A percentile compares a stretch with the other conserved stretches of the same genome.
phyloP scores from a whole-genome alignment of 192 early-diverging fungal species.

The Umbelopsis sp. region DNA sequence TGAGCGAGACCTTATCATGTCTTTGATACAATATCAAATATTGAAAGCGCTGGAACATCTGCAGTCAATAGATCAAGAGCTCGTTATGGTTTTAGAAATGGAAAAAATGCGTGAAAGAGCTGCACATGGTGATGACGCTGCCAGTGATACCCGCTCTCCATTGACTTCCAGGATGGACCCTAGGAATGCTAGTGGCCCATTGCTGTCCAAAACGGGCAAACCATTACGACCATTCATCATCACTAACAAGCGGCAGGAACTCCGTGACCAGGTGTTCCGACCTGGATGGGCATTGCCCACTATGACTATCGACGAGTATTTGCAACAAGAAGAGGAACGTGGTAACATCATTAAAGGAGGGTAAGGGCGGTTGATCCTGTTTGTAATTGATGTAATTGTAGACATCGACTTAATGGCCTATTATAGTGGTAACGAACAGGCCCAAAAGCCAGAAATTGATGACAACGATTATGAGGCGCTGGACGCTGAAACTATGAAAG shows the following conservation, averaged over 20 bases:
- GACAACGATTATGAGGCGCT: slow-evolving; percentile 79
- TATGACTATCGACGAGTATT: slow-evolving; percentile 95
- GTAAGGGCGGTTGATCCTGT: slow-evolving; percentile 39
- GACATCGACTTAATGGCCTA: background rate
- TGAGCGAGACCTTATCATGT: slow-evolving; percentile 72
- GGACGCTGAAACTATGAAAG: slow-evolving; percentile 86
- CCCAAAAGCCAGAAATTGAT: slow-evolving; percentile 73
- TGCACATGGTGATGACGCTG: slow-evolving; percentile 14
- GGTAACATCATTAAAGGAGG: slow-evolving; percentile 91
- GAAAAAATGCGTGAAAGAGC: slow-evolving; percentile 51
- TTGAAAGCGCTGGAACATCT: slow-evolving; percentile 74
- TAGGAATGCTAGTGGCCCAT: slow-evolving; percentile 52
- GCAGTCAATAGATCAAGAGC: slow-evolving; percentile 73
- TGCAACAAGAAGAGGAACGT: slow-evolving; percentile 81
- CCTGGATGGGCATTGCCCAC: slow-evolving; percentile 89
- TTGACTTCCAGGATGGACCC: slow-evolving; percentile 1
- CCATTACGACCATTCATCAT: slow-evolving; percentile 89
- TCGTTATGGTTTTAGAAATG: slow-evolving; percentile 79
- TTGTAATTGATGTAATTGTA: background rate
- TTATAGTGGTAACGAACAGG: slow-evolving; percentile 58
- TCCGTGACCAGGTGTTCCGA: slow-evolving; percentile 78
- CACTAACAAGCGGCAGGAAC: slow-evolving; percentile 70
- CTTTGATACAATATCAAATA: slow-evolving; percentile 74
- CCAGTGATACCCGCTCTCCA: background rate
- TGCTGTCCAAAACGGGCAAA: slow-evolving; percentile 54